Evolutionary conservation across 225 moss, liverwort and hornwort species (phyloP).

Genomic region (Bryoerythrophyllum caledonicum): DNA sequence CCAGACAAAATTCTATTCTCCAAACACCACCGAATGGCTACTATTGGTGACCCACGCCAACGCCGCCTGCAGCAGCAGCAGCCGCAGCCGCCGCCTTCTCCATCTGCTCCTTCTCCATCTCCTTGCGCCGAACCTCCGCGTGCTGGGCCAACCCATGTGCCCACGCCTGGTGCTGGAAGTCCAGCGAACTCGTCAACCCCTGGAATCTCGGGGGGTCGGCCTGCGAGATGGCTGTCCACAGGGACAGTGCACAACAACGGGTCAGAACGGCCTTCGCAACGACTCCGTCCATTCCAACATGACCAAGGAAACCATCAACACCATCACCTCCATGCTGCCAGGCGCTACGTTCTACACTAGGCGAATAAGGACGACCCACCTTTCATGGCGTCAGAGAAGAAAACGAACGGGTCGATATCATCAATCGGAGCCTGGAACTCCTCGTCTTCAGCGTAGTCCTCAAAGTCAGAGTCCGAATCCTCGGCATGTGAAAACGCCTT

Average conservation of each 20-base stretch:
- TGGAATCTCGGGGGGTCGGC: conserved; percentile 87
- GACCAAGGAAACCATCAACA: neutral
- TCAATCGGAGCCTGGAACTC: conserved; percentile 99
- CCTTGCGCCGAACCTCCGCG: conserved; percentile 90
- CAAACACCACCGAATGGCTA: conserved; percentile 25
- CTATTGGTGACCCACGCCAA: no score
- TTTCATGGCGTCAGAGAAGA: conserved; percentile 95
- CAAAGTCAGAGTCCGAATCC: conserved; percentile 81
- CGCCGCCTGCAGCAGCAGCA: conserved; percentile 27
- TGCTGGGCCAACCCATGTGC: conserved; percentile 88
- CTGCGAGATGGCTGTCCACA: conserved; percentile 66
- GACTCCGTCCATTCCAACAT: neutral
- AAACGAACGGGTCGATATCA: conserved; percentile 90
- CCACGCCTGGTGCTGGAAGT: conserved; percentile 95
- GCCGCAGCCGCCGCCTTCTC: conserved; percentile 59
- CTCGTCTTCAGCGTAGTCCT: conserved; percentile 96
- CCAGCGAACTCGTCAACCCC: conserved; percentile 79
- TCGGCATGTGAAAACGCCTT: conserved; percentile 83
- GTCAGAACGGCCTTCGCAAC: neutral
- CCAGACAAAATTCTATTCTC: conserved; percentile 52
- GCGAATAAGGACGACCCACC: conserved; percentile 40
- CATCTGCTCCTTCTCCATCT: conserved; percentile 82
- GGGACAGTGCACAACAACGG: neutral
- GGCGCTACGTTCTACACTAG: neutral
- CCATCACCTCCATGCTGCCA: neutral